Base-by-base conservation (phyloP, 2,329 filamentous ascomycete genomes). In the Epichloe sp. region DNA sequence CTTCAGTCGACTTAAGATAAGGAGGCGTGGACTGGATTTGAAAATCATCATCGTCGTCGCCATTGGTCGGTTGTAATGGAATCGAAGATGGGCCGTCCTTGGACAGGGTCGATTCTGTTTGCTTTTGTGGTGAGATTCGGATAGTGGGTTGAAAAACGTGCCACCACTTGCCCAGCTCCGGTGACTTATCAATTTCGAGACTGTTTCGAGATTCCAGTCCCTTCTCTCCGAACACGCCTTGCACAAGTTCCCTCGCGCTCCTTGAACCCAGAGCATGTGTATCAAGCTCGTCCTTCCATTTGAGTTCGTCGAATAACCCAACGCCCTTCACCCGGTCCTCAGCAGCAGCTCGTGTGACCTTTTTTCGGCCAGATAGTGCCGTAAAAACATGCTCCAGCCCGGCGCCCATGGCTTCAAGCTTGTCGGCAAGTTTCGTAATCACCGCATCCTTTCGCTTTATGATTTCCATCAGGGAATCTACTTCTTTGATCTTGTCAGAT, bases 321-420 rank as follows among this genome's bases (percentile, higher is more conserved):
- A 81, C 68, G 0, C 77, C 77, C 37, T 70, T 74, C 8, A 81
- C 67, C 38, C 71, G 74, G 5, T 69, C 69, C 44, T 74, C 71
- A 4, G 75, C 75, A 4, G 60, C 60, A 4, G 65, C 59, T 49
- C 76, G 68, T 4, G 68, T 68, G 5, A 72, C 60, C 53, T 75
- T 43, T 71, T 72, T 72, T 54, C 73, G 76, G 0, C 71, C 70
- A 3, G 73, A 71, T 3, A 79, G 62, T 5, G 68, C 57, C 35
- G 73, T 73, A 60, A 80, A 81, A 10, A 79, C 66, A 54, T 76
- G 68, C 52, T 79, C 77, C 8, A 79, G 60, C 0, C 76, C 72
- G 0, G 67, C 73, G 2, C 75, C 74, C 48, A 71, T 69, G 2
- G 71, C 68, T 52, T 76, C 75, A 0, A 80, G 63, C 61, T 80